These are phyloP conservation scores for Anthracocystis walkeri DNA, from an alignment of 1,284 basidiomycete genomes.

Conservation along the genomic window DNA sequence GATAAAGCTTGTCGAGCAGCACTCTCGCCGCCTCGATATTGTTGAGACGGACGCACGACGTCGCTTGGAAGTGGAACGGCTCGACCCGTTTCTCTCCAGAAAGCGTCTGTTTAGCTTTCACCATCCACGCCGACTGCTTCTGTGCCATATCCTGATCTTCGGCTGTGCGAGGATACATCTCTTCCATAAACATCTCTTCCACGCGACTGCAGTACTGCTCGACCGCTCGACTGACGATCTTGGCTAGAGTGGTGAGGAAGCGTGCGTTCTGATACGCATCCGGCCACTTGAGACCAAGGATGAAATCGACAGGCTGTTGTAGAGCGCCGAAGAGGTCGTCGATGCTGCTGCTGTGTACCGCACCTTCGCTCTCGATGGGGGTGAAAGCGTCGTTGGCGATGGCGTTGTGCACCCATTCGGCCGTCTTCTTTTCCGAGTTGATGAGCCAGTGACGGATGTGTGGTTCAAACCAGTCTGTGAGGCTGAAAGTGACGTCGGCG, in stretches of 20 bases:
- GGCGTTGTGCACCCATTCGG: constrained; percentile 81
- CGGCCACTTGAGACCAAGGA: constrained; percentile 90
- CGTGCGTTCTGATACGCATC: constrained; percentile 88
- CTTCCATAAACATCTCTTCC: constrained; percentile 88
- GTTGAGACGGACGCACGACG: constrained; percentile 94
- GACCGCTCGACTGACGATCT: constrained; percentile 91
- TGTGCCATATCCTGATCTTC: constrained; percentile 71
- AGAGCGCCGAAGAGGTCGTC: constrained; percentile 95
- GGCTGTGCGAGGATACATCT: constrained; percentile 84
- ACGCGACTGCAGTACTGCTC: constrained; percentile 90
- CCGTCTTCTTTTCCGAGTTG: constrained; percentile 89
- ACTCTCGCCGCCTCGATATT: constrained; percentile 93
- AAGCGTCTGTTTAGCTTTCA: constrained; percentile 84
- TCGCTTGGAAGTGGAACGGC: constrained; percentile 90
- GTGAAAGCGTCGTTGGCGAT: constrained; percentile 71
- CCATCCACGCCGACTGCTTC: constrained; percentile 88
- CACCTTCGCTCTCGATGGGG: constrained; percentile 75
- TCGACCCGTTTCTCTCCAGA: constrained; percentile 89
- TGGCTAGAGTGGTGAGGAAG: constrained; percentile 80
- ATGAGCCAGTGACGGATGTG: constrained; percentile 90
- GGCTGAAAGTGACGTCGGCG: constrained; percentile 46
- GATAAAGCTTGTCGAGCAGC: constrained; percentile 92
- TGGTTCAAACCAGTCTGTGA: constrained; percentile 80
- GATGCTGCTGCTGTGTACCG: constrained; percentile 92
- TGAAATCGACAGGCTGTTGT: constrained; percentile 86